Evolutionary conservation across 2,329 filamentous ascomycete species (phyloP).

Genomic region (Arthrobotrys musiformis): DNA sequence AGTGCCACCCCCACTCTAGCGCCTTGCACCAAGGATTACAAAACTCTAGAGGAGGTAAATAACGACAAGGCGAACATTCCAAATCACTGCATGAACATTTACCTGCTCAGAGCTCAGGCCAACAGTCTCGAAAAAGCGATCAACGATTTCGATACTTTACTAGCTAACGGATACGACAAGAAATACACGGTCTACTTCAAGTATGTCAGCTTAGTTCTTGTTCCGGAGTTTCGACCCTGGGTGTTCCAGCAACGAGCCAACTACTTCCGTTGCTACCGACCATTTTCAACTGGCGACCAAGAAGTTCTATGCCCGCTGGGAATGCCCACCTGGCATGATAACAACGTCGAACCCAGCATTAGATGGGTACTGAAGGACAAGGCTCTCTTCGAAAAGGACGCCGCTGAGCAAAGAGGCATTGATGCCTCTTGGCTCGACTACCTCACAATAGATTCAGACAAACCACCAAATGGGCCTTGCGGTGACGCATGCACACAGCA

Average conservation of each 20-base stretch:
- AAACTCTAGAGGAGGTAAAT: constrained; percentile 8
- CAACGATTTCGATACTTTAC: neutral
- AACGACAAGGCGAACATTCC: constrained; percentile 22
- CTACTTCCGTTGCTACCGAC: constrained; percentile 10
- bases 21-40: neutral
- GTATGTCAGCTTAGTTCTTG: neutral
- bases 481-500: neutral
- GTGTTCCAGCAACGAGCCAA: neutral
- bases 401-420: constrained; percentile 1
- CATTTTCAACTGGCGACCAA: neutral
- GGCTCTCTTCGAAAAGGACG: neutral
- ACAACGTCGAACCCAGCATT: neutral
- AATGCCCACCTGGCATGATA: neutral
- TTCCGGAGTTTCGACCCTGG: constrained; percentile 7
- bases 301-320: neutral
- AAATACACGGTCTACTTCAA: constrained; percentile 3
- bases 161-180: neutral
- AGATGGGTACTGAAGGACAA: constrained; percentile 11
- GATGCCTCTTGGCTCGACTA: constrained; percentile 5
- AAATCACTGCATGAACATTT: constrained; percentile 16
- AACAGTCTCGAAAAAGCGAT: neutral
- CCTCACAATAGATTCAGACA: neutral
- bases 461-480: neutral
- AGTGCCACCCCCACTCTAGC: neutral
- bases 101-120: constrained; percentile 9